Evolutionary conservation across 202 grass and related monocot species (phyloP), one percentile per base, ranked within the genome.

Genomic region (Elaeis oleifera): DNA sequence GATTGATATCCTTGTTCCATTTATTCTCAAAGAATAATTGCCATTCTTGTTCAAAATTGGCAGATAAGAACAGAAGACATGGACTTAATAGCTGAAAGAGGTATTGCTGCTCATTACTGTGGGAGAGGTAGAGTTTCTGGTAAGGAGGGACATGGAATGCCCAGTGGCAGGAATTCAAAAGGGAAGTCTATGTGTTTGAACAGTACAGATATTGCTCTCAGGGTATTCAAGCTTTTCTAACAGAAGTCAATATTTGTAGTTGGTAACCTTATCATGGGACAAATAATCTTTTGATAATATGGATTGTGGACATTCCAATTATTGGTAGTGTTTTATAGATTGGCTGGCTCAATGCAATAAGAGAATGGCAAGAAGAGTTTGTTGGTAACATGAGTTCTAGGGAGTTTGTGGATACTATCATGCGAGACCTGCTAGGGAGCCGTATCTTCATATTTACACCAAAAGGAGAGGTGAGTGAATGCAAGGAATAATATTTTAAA

Each of bases 81-180:
- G 94, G 82, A 99, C 81, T 76, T 99, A 53, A 92, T 99, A 86
- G 94, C 94, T 68, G 88, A 99, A 92, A 99, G 94, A 89, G 94
- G 94, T 55, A 99, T 99, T 75, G 94, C 88, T 58, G 82, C 82
- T 53, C 85, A 91, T 73, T 99, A 99, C 67, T 92, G 88, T 81
- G 91, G 91, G 76, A 83, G 77, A 66, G 83, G 74, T 6, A 74
- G 78, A 23, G 75, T 96, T 80, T 79, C 76, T 80, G 78, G 76
- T 60, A 60, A 80, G 61, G 78, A 80, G 52, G 67, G 67, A 48
- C 76, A 76, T 72, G 84, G 82, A 74, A 79, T 90, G 72, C 76
- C 85, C 55, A 77, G 74, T 64, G 81, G 81, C 69, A 82, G 81
- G 67, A 84, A 85, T 76, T 81, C 81, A 63, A 81, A 83, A 58